Conservation (phyloP, 192 early-diverging fungal genomes). For the Backusella sp. region DNA sequence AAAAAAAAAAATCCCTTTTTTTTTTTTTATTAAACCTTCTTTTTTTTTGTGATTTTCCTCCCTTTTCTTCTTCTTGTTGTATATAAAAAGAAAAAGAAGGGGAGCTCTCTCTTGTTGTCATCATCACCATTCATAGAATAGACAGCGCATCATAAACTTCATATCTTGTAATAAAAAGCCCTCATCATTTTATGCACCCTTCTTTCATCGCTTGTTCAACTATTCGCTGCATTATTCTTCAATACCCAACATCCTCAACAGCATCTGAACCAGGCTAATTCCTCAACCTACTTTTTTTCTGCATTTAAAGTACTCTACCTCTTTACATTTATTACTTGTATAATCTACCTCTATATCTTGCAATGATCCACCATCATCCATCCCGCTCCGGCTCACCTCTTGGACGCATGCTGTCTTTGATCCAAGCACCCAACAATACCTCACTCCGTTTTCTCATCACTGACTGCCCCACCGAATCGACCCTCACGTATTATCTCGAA, state of each 20-base stretch:
- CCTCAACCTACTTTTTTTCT: background rate
- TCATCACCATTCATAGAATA: background rate
- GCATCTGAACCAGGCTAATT: background rate
- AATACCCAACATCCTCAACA: background rate
- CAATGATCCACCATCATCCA: background rate
- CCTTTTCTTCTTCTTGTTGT: background rate
- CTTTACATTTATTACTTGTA: background rate
- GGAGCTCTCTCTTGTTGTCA: background rate
- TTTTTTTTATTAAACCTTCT: background rate
- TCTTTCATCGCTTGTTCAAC: background rate
- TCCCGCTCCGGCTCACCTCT: conserved; percentile 27
- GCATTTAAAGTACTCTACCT: background rate
- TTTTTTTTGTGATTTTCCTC: background rate
- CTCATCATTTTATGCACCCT: background rate
- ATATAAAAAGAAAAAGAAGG: background rate
- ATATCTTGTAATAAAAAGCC: background rate
- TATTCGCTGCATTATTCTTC: background rate
- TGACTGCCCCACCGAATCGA: conserved; percentile 87
- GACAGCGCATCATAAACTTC: background rate
- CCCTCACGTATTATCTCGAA: conserved; percentile 72
- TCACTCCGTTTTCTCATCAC: conserved; percentile 85
- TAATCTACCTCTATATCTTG: background rate
- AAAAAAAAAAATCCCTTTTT: background rate
- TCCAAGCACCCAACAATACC: conserved; percentile 49
- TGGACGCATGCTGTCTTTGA: conserved; percentile 61